Base-by-base conservation (phyloP, 1,284 basidiomycete species). In the Fomitopsis palustris region DNA sequence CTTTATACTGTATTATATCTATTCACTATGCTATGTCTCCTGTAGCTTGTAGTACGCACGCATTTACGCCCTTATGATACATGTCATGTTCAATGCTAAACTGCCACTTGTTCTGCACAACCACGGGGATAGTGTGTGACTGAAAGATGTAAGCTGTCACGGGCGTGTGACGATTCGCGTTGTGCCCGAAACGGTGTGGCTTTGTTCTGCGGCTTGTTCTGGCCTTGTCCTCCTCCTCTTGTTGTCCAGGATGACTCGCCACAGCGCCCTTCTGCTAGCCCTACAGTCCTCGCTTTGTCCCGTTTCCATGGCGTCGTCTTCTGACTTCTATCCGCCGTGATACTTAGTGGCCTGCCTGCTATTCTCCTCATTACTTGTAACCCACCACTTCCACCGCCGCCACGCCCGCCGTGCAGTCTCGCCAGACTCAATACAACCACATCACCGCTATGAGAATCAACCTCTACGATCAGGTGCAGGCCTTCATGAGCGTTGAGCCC, bases 1-100 rank as follows among this genome's bases (percentile, higher is more conserved):
- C 31, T 12, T 65, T 53, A 57, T 68, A 64, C 64, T 66, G 61
- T 62, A 56, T 56, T 62, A 65, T 52, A 52, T 60, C 53, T 68
- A 68, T 68, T 68, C 57, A 33, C 51, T 61, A 58, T 58, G 52
- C 31, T 58, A 58, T 53, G 57, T 31, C 52, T 42, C 27, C 16
- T 53, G 47, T 57, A 57, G 35, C 39, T 9, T 25, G 43, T 51
- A 49, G 55, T 56, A 56, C 25, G 42, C 47, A 33, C 38, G 42
- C 55, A 52, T 29, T 23, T 29, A 47, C 45, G 45, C 45, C 27
- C 10, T 47, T 29, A 29, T 55, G 54, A 62, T 63, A 61, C 65
- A 64, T 65, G 62, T 39, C 25, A 38, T 42, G 31, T 27, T 47
- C 45, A 47, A 47, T 47, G 23, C 25, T 29, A 29, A 12, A 29